Conservation (phyloP, 208 protist species). For the Kentomonas sorsogonicus region DNA sequence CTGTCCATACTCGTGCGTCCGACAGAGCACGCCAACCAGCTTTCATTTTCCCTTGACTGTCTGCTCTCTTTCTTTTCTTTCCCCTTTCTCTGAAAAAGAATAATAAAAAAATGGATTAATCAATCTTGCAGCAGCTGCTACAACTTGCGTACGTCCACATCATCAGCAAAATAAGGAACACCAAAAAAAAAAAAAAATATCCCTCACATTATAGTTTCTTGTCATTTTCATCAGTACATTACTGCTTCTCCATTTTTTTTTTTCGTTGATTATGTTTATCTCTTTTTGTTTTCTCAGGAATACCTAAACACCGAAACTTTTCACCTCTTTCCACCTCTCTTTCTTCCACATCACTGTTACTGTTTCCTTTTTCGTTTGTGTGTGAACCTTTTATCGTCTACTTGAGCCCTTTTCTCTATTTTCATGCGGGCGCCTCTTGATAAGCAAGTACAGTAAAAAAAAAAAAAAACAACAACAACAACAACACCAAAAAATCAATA, state of each 20-base stretch:
- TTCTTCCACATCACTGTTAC: background rate
- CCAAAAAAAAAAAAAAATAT: background rate
- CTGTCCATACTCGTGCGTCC: too few species aligned
- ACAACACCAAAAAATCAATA: constrained; percentile 1
- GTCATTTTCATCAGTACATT: background rate
- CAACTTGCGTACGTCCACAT: too few species aligned
- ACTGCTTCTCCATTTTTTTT: constrained; percentile 7
- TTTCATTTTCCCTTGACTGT: too few species aligned
- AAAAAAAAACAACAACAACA: constrained; percentile 15
- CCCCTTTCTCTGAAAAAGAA: background rate
- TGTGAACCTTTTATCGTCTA: background rate
- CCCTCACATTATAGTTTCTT: constrained; percentile 6
- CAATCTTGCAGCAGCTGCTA: too few species aligned
- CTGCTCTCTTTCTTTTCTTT: too few species aligned
- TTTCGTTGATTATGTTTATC: constrained; percentile 4
- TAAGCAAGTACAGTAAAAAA: background rate
- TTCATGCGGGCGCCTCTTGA: background rate
- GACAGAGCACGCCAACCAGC: too few species aligned
- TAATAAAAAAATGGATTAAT: background rate
- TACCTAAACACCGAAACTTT: background rate
- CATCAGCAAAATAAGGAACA: constrained; percentile 3
- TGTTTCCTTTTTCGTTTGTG: constrained; percentile 9
- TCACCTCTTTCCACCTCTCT: constrained; percentile 5
- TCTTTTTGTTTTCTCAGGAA: background rate
- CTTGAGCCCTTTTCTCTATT: background rate